Percentiles rank a stretch among this genome's conserved stretches.
Evolutionary conservation across 1,284 basidiomycete genomes (phyloP).

Genomic region (Coriolopsis trogii): DNA sequence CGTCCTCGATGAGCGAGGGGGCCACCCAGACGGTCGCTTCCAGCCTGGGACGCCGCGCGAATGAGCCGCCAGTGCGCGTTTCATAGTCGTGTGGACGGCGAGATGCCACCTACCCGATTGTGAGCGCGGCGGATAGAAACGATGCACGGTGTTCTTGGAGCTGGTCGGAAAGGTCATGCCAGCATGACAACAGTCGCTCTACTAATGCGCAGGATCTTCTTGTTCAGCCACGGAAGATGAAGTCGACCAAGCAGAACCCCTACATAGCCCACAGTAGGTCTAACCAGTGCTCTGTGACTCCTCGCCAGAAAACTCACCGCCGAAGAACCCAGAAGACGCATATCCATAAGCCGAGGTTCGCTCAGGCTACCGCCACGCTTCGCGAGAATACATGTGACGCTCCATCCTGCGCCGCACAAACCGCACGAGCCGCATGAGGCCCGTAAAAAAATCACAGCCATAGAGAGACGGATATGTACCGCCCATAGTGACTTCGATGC

Average conservation of each 20-base stretch:
- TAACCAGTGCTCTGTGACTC: background rate
- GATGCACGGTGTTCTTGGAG: conserved; percentile 56
- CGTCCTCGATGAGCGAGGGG: conserved; percentile 60
- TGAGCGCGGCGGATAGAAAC: conserved; percentile 53
- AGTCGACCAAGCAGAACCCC: conserved; percentile 62
- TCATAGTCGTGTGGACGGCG: background rate
- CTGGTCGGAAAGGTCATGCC: conserved; percentile 31
- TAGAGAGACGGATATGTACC: conserved; percentile 35
- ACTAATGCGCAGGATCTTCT: conserved; percentile 42
- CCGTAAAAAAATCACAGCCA: conserved; percentile 20
- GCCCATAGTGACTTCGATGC: conserved; percentile 67
- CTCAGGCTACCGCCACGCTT: conserved; percentile 35
- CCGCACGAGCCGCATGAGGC: too few species aligned
- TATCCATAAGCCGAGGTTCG: too few species aligned
- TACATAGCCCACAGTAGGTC: conserved; percentile 20
- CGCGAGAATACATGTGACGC: conserved; percentile 35
- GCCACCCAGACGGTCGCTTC: conserved; percentile 69
- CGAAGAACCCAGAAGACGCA: conserved; percentile 41
- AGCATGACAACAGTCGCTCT: background rate
- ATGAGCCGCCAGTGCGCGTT: background rate
- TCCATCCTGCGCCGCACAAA: conserved; percentile 16
- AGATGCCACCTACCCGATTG: conserved; percentile 47
- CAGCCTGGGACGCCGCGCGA: conserved; percentile 41
- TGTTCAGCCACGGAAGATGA: conserved; percentile 58
- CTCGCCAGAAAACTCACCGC: conserved; percentile 21